Evolutionary conservation across 2,329 filamentous ascomycete genomes (phyloP).

Genomic region (Didymosphaeria variabile): DNA sequence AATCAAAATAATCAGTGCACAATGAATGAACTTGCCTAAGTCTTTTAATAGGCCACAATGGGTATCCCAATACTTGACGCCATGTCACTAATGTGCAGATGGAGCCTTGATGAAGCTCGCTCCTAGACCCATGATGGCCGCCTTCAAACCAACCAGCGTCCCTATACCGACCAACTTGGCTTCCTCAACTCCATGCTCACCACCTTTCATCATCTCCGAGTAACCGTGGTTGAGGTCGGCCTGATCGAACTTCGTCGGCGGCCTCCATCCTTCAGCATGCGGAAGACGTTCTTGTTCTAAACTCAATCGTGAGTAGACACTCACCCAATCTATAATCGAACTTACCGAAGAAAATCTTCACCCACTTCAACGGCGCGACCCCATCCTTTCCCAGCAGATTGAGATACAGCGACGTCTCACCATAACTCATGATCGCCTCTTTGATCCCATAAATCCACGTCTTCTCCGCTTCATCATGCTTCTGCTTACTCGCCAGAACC

Average conservation of each 20-base stretch:
- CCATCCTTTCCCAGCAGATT: constrained; percentile 18
- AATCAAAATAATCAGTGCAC: background rate
- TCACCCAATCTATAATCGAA: background rate
- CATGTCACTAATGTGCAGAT: background rate
- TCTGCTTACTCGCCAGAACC: constrained; percentile 7
- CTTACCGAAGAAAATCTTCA: constrained; percentile 26
- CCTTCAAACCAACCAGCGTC: constrained; percentile 13
- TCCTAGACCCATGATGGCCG: constrained; percentile 7
- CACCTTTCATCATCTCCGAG: constrained; percentile 14
- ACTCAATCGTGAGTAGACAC: too few species aligned
- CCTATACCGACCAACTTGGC: constrained; percentile 10
- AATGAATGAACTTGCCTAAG: background rate
- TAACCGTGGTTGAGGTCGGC: constrained; percentile 12
- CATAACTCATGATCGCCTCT: constrained; percentile 16
- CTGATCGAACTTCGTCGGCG: constrained; percentile 13
- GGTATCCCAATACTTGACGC: background rate
- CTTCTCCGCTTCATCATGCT: constrained; percentile 17
- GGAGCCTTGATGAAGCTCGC: constrained; percentile 14
- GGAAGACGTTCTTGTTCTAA: constrained; percentile 22
- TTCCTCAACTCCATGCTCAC: constrained; percentile 10
- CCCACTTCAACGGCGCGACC: constrained; percentile 12
- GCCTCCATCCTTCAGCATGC: constrained; percentile 20
- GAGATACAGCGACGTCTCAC: constrained; percentile 20
- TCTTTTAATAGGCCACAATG: background rate
- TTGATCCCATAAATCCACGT: constrained; percentile 16